Base-by-base conservation (phyloP, 345 rosid genomes). In the Ailanthus altissimus region DNA sequence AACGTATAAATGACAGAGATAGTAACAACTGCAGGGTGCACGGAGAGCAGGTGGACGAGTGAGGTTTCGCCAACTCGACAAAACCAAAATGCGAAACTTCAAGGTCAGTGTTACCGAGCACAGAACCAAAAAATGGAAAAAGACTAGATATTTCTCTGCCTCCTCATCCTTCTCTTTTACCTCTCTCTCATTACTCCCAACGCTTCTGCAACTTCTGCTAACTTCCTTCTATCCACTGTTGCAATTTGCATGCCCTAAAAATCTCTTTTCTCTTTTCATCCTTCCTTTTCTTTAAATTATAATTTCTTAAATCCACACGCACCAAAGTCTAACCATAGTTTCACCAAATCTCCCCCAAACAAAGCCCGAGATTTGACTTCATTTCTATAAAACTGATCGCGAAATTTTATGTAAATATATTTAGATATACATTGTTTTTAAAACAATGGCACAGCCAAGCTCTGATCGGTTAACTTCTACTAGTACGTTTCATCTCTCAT, bases 381-480 rank as follows among this genome's bases (percentile, higher is more conserved):
- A 18, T 9, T n/a, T 32, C 38, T 32, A 32, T 32, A 32, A 2
- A 15, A 61, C 21, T 61, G 66, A 32, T 61, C 53, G 1, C 16
- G 59, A 6, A 28, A 23, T 28, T 26, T 4, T 6, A 65, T 56
- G 20, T 16, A 25, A 2, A 32, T 66, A 28, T 32, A 62, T 46
- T 43, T 7, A 7, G 12, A 46, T 54, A 25, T 64, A 25, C 50
- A 18, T 56, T 73, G 63, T 32, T 38, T 64, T 26, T 45, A 28
- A 26, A 40, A 36, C 54, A 66, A 78, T 67, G 80, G 75, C 82
- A 23, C 79, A 50, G 46, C 74, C 69, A 49, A 65, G 14, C 61
- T 54, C 79, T 60, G 81, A 81, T 83, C 84, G 83, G 25, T 81
- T 83, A 40, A 38, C 71, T 20, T 79, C 68, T 49, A 16, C 83